Evolutionary conservation across 352 stramenopile genomes (phyloP).

Genomic region (Globisporangium heterothallicum): DNA sequence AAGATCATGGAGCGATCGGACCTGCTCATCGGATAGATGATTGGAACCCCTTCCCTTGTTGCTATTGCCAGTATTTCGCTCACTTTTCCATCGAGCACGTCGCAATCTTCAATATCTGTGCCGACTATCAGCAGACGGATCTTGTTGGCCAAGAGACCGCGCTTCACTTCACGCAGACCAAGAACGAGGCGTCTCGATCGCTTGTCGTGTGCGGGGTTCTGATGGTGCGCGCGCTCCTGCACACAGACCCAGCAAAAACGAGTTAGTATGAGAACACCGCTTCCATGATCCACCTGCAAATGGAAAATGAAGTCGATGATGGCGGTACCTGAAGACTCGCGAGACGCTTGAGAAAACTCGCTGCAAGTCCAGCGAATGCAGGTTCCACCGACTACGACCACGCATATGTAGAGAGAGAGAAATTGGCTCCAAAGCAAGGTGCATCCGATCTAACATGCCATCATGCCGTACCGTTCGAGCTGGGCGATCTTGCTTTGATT

Average conservation of each 20-base stretch:
- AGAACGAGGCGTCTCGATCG: constrained; percentile 14
- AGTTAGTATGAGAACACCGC: not conserved
- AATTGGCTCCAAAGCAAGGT: not conserved
- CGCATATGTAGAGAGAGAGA: not conserved
- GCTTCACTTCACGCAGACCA: constrained; percentile 14
- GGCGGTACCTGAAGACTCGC: constrained; percentile 13
- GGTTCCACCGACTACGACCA: constrained; percentile 1
- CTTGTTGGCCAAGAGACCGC: constrained; percentile 4
- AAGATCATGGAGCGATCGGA: not conserved
- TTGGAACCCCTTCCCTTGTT: constrained; percentile 2
- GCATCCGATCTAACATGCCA: not conserved
- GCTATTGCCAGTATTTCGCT: constrained; percentile 9
- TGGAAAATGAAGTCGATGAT: no score
- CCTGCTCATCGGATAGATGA: constrained; percentile 11
- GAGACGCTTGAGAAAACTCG: constrained; percentile 11
- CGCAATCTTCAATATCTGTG: constrained; percentile 11
- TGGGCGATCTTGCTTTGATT: not conserved
- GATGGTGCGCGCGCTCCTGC: constrained; percentile 13
- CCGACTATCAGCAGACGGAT: constrained; percentile 9
- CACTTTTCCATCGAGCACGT: constrained; percentile 9
- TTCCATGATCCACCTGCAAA: no score
- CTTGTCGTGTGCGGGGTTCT: constrained; percentile 10
- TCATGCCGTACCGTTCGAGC: not conserved
- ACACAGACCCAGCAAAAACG: not conserved
- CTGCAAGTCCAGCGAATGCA: not conserved